phyloP scores from a whole-genome alignment of 2,329 filamentous ascomycete genomes.

The Ramichloridium luteum region DNA sequence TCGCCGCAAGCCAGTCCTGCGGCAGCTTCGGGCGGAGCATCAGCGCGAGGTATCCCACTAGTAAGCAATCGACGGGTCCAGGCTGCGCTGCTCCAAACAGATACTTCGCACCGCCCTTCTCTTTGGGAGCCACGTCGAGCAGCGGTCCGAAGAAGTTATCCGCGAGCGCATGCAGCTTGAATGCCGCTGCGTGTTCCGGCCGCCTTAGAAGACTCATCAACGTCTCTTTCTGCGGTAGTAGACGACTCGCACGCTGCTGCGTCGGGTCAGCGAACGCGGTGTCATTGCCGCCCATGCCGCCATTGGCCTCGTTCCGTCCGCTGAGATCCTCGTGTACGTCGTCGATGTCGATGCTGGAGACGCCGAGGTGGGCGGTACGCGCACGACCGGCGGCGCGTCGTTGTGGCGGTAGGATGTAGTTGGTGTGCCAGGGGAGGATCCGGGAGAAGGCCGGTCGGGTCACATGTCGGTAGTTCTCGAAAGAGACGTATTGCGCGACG shows the following conservation, averaged over 20 bases:
- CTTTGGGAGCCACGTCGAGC: conserved; percentile 40
- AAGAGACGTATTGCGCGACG: conserved; percentile 80
- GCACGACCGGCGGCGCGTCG: conserved; percentile 58
- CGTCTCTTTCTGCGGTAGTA: conserved; percentile 44
- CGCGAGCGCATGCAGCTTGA: conserved; percentile 63
- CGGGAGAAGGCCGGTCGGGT: conserved; percentile 72
- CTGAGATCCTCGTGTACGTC: conserved; percentile 28
- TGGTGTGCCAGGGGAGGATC: conserved; percentile 73
- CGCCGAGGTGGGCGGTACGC: conserved; percentile 45
- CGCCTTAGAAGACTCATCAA: conserved; percentile 49
- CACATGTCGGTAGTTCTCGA: conserved; percentile 66
- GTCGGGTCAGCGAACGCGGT: conserved; percentile 21
- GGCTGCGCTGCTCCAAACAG: conserved; percentile 42
- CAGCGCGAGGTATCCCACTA: conserved; percentile 65
- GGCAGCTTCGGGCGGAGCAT: conserved; percentile 53
- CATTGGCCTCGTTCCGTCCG: conserved; percentile 19
- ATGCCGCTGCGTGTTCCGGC: conserved; percentile 59
- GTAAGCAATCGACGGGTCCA: conserved; percentile 64
- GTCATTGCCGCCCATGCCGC: conserved; percentile 19
- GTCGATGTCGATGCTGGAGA: conserved; percentile 35
- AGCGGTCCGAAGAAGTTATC: conserved; percentile 61
- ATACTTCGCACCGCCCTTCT: conserved; percentile 28
- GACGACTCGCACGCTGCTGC: conserved; percentile 35
- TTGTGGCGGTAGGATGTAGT: conserved; percentile 70
- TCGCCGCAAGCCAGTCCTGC: conserved; percentile 49